A percentile compares a stretch with the other conserved stretches of the same genome.
These are phyloP conservation scores for Penicillium riverlandense DNA, from an alignment of 495 filamentous ascomycete species.

Conservation along the genomic window DNA sequence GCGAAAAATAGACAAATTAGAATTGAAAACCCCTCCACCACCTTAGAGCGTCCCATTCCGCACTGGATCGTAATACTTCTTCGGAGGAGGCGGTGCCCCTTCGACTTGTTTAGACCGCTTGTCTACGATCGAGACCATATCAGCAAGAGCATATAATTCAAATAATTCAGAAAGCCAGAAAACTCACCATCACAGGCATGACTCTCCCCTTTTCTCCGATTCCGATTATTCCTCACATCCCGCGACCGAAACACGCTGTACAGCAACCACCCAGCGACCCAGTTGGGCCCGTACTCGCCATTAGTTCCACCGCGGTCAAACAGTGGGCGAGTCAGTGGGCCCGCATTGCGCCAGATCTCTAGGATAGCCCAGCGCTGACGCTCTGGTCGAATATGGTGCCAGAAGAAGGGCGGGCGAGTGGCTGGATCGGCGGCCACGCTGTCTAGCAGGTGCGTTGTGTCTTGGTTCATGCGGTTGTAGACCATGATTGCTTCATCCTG, in stretches of 20 bases:
- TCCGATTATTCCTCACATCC: slow-evolving; percentile 48
- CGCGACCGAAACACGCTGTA: slow-evolving; percentile 54
- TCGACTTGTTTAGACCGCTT: slow-evolving; percentile 16
- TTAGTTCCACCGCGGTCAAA: slow-evolving; percentile 33
- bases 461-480: slow-evolving; percentile 36
- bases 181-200: slow-evolving; percentile 21
- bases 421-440: slow-evolving; percentile 24
- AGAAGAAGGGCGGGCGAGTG: slow-evolving; percentile 37
- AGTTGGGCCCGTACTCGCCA: slow-evolving; percentile 45
- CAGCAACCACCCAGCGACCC: slow-evolving; percentile 51
- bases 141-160: neutral
- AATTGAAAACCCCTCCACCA: neutral
- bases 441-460: slow-evolving; percentile 34
- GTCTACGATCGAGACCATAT: slow-evolving; percentile 10
- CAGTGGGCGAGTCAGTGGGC: slow-evolving; percentile 24
- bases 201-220: slow-evolving; percentile 33
- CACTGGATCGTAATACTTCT: slow-evolving; percentile 41
- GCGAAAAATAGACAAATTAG: neutral
- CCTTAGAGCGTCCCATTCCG: slow-evolving; percentile 29
- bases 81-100: slow-evolving; percentile 19
- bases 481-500: slow-evolving; percentile 42
- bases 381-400: slow-evolving; percentile 39
- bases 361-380: slow-evolving; percentile 33
- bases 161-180: neutral
- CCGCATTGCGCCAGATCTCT: slow-evolving; percentile 31